Base-by-base conservation (phyloP, 2,329 filamentous ascomycete genomes). In the Aspergillus texensis region DNA sequence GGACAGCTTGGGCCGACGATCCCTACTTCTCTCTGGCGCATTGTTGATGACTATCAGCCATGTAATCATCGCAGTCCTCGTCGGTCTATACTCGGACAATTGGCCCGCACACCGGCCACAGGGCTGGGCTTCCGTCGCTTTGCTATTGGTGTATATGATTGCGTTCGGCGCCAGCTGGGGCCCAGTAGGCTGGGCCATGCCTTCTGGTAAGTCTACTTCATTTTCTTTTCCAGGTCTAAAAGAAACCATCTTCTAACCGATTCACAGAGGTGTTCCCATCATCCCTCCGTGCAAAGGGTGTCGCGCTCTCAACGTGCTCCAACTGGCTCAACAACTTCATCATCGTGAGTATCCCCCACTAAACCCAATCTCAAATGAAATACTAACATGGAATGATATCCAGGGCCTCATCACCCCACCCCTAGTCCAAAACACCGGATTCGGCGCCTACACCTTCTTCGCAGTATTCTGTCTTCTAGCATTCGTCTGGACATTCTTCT, bases 261-360 rank as follows among this genome's bases (percentile, higher is more conserved):
- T 32, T 74, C 0, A 80, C 82, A 34, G 86, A 92, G 65, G 87
- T 92, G n/a, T 90, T 90, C 50, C 86, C 87, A 0, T 84, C 83
- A 1, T 82, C 81, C 0, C 77, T 86, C 0, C 81, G 88, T 8
- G 87, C 88, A 3, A 91, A 90, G 72, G 89, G 89, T 39, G 87
- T 89, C 0, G 88, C 88, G 1, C 78, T 90, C 2, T 87, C 86
- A 0, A 89, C 88, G 0, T 86, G 83, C 63, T 84, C 83, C 6
- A 89, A 88, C 75, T 91, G 89, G 82, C 75, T 89, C 2, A 86
- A 84, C 72, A 89, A 89, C 72, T 89, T 89, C 66, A 84, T 88
- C 57, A 86, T 89, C 30, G 79, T 79, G 62, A 70, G 74, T 71
- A 32, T 11, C 61, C 78, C 3, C 77, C 75, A 64, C 8, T 28